phyloP scores from a whole-genome alignment of 179 eudicot species.

The Silene vulgaris region DNA sequence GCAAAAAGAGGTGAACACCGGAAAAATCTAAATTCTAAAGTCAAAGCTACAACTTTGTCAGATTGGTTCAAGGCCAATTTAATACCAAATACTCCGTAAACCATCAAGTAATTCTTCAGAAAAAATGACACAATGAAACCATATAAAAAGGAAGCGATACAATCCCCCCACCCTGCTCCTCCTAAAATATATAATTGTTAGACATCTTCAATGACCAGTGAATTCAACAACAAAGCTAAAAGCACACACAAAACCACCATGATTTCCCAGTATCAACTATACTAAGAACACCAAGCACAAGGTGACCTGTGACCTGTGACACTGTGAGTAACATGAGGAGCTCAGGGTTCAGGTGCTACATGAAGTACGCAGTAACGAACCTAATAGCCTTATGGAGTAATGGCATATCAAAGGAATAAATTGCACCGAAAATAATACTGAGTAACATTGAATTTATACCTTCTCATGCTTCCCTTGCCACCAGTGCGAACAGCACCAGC shows the following conservation, averaged over 20 bases:
- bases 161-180: background rate
- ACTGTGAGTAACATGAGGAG: too few species aligned
- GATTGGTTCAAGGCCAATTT: background rate
- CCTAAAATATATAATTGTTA: background rate
- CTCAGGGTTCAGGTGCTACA: background rate
- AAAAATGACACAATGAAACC: background rate
- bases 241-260: background rate
- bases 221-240: background rate
- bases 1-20: background rate
- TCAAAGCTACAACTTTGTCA: background rate
- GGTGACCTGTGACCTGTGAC: background rate
- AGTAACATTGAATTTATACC: conserved; percentile 26
- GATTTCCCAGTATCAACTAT: background rate
- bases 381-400: background rate
- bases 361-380: background rate
- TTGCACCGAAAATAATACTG: too few species aligned
- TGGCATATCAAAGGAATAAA: background rate
- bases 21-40: background rate
- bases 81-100: background rate
- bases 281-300: background rate
- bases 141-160: background rate
- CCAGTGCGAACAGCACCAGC: conserved; percentile 81
- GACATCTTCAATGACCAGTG: background rate
- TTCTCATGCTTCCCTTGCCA: conserved; percentile 81
- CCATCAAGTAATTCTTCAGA: background rate